A percentile compares a stretch with the other conserved stretches of the same genome.
Conservation (phyloP, 345 rosid species). For the Cochlearia excelsa region DNA sequence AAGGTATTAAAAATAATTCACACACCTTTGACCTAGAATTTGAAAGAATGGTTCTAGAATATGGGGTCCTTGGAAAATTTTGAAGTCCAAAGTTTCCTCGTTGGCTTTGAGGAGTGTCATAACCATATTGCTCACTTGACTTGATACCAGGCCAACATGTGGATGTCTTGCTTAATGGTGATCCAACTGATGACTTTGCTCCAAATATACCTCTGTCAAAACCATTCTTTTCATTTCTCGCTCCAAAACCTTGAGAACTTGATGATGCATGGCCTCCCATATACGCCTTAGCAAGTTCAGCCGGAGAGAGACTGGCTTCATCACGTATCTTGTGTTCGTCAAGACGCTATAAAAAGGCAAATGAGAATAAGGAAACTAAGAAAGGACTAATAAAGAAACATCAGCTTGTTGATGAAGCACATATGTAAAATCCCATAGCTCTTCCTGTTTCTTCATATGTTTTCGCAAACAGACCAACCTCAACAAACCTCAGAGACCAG, state of each 20-base stretch:
- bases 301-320: constrained; percentile 63
- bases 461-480: constrained; percentile 15
- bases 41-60: constrained; percentile 65
- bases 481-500: constrained; percentile 12
- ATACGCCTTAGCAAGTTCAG: constrained; percentile 80
- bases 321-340: constrained; percentile 34
- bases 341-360: constrained; percentile 15
- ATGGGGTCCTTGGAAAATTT: constrained; percentile 72
- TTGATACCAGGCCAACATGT: constrained; percentile 88
- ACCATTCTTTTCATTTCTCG: constrained; percentile 46
- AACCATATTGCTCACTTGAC: constrained; percentile 53
- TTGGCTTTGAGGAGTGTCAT: constrained; percentile 65
- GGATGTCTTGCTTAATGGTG: constrained; percentile 52
- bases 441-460: constrained; percentile 16
- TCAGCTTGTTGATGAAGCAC: constrained; percentile 9
- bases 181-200: constrained; percentile 44
- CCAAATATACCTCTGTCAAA: constrained; percentile 37
- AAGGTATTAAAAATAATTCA: constrained; percentile 18
- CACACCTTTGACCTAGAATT: constrained; percentile 68
- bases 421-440: constrained; percentile 5
- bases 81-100: constrained; percentile 57
- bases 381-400: constrained; percentile 16
- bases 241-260: constrained; percentile 41
- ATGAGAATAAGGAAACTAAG: not conserved
- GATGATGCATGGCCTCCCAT: constrained; percentile 59